Percentiles rank a stretch among this genome's conserved stretches.
These are phyloP conservation scores for Globisporangium iwayamae DNA, from an alignment of 352 stramenopile genomes.

Conservation along the genomic window DNA sequence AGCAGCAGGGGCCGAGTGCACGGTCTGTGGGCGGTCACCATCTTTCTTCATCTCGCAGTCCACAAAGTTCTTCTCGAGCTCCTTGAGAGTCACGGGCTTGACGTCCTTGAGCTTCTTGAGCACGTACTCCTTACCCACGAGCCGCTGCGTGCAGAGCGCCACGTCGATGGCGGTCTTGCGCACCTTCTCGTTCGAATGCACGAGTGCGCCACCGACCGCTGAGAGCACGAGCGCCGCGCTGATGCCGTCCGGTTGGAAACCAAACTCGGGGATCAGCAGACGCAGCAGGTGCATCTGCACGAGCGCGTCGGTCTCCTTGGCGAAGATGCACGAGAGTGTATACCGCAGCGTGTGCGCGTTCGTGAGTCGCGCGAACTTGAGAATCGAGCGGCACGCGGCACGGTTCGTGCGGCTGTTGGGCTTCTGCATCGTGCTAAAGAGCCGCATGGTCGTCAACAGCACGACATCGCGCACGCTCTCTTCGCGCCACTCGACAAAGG, in stretches of 20 bases:
- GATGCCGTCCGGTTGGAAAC: constrained; percentile 65
- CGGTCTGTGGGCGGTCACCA: constrained; percentile 49
- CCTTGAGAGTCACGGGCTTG: constrained; percentile 73
- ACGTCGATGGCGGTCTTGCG: constrained; percentile 74
- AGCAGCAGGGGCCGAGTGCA: constrained; percentile 30
- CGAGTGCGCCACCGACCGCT: constrained; percentile 40
- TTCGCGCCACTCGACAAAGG: constrained; percentile 73
- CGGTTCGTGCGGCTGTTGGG: constrained; percentile 73
- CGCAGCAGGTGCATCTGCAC: constrained; percentile 84
- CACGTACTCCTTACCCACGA: constrained; percentile 70
- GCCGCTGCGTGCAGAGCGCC: constrained; percentile 66
- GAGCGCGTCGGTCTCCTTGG: constrained; percentile 57
- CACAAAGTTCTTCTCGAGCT: constrained; percentile 83
- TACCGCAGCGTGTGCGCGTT: constrained; percentile 70
- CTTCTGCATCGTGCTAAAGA: constrained; percentile 74
- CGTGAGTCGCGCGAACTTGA: constrained; percentile 67
- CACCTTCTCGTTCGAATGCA: constrained; percentile 66
- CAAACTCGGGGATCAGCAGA: constrained; percentile 73
- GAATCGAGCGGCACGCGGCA: constrained; percentile 64
- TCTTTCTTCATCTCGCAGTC: constrained; percentile 40
- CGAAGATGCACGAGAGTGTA: constrained; percentile 69
- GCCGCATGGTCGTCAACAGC: constrained; percentile 54
- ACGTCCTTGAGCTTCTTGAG: constrained; percentile 67
- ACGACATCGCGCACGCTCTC: constrained; percentile 54
- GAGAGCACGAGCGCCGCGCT: constrained; percentile 53